These are phyloP conservation scores for Ramaria rubella DNA, from an alignment of 768 basidiomycete species.

Conservation along the genomic window DNA sequence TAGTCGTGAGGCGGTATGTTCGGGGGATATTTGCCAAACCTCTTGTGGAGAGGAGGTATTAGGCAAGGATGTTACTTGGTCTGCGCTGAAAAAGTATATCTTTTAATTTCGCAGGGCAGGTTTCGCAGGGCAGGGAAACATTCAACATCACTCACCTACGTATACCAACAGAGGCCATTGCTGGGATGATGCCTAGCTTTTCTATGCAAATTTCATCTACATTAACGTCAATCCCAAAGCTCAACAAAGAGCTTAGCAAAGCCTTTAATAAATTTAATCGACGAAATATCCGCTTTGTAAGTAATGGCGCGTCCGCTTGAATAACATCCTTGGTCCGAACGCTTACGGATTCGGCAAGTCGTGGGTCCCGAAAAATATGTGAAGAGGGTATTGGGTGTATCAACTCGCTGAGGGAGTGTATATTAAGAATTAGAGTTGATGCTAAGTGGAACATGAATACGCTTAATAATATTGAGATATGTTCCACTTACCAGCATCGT, in stretches of 20 bases:
- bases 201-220: conserved; percentile 64
- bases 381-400: conserved; percentile 8
- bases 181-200: conserved; percentile 43
- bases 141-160: conserved; percentile 34
- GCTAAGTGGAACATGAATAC: conserved; percentile 15
- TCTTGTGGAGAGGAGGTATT: conserved; percentile 30
- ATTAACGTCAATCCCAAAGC: conserved; percentile 60
- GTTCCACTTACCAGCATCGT: conserved; percentile 6
- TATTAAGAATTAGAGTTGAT: conserved; percentile 25
- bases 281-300: conserved; percentile 13
- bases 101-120: background rate
- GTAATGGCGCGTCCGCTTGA: background rate
- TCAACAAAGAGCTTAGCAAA: conserved; percentile 58
- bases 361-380: conserved; percentile 11
- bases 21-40: conserved; percentile 68
- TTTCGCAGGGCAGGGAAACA: too few relatives aligned
- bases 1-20: conserved; percentile 63
- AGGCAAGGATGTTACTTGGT: conserved; percentile 25
- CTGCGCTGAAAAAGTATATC: background rate
- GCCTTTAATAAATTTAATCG: conserved; percentile 4
- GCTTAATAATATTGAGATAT: background rate
- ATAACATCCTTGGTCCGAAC: background rate
- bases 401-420: background rate
- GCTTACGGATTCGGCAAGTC: conserved; percentile 2
- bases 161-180: conserved; percentile 39